Base-by-base conservation (phyloP, 2,329 filamentous ascomycete species). In the Polychaeton citri region DNA sequence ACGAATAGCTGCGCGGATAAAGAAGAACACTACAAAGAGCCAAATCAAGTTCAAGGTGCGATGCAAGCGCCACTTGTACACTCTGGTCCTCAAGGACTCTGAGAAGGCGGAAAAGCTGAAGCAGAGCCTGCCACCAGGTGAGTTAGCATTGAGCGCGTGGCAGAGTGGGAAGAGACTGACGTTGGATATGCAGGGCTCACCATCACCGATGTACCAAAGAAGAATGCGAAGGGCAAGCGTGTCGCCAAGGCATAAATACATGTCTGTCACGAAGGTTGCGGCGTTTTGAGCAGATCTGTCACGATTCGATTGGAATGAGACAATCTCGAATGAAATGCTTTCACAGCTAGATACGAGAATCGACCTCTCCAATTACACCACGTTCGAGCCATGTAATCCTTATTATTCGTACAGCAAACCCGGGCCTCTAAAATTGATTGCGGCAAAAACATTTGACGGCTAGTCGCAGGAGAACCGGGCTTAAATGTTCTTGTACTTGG, bases 1-100 rank as follows among this genome's bases (percentile, higher is more conserved):
- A n/a, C n/a, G n/a, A 28, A 28, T 47, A 69, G 66, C 66, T 45
- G 66, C 65, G 44, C 61, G 65, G 53, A 66, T 70, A 58, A 69
- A 96, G 86, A 90, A 92, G 77, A 93, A 80, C 79, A 81, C 79
- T 69, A 79, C 81, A 71, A 71, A 72, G 61, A 40, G 38, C 65
- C 80, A 88, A 75, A 87, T 90, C 80, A 98, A 98, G 82, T 96
- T 98, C 86, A 98, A 98, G 85, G 88, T 98, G 76, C 85, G 90
- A 68, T 96, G 90, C 81, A 46, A 53, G 36, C 78, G 79, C 61
- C 79, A 90, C 75, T 75, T 98, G 55, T 98, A 98, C 82, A 95
- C 90, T 55, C 80, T 98, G 57, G 83, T 93, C 64, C 80, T 98
- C 60, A 95, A 94, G 79, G 90, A 98, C 72, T 76, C 78, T 61